phyloP scores from a whole-genome alignment of 1,284 basidiomycete species.

The Rhodotorula sp. region DNA sequence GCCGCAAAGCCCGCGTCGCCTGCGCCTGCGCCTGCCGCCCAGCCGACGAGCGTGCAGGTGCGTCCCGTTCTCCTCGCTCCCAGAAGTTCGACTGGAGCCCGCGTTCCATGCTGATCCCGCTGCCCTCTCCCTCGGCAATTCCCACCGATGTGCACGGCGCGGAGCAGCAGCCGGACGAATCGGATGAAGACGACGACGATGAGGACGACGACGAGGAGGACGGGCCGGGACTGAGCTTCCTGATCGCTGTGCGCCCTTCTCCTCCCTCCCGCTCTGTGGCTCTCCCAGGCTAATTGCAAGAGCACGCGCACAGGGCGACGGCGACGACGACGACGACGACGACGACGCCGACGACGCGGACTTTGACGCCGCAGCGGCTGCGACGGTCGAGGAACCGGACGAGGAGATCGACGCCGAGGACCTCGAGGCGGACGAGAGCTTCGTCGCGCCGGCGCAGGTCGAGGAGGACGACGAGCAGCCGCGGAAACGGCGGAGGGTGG shows the following conservation, averaged over 20 bases:
- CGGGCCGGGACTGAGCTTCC: slow-evolving; percentile 37
- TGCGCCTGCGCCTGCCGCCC: neutral
- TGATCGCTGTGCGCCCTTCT: slow-evolving; percentile 25
- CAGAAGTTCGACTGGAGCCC: neutral
- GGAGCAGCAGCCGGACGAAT: slow-evolving; percentile 18
- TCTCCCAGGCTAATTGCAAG: no score
- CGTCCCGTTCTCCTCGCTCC: neutral
- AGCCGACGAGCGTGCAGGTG: slow-evolving; percentile 7
- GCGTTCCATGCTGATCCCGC: neutral
- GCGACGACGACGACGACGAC: slow-evolving; percentile 28
- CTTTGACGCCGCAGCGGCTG: slow-evolving; percentile 21
- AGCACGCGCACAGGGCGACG: slow-evolving; percentile 7
- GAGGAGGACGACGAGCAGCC: slow-evolving; percentile 24
- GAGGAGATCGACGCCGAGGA: slow-evolving; percentile 31
- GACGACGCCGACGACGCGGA: slow-evolving; percentile 38
- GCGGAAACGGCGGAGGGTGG: slow-evolving; percentile 35
- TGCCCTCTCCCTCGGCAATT: neutral
- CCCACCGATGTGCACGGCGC: neutral
- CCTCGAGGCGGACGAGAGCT: slow-evolving; percentile 30
- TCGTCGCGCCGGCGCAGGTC: slow-evolving; percentile 2
- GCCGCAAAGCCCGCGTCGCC: neutral
- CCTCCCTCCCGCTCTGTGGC: neutral
- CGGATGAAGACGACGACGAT: slow-evolving; percentile 19
- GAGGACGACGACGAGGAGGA: slow-evolving; percentile 32
- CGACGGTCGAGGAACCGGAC: slow-evolving; percentile 33